Conservation (phyloP, 257 asterid species). For the Solanum pimpinellifolium region DNA sequence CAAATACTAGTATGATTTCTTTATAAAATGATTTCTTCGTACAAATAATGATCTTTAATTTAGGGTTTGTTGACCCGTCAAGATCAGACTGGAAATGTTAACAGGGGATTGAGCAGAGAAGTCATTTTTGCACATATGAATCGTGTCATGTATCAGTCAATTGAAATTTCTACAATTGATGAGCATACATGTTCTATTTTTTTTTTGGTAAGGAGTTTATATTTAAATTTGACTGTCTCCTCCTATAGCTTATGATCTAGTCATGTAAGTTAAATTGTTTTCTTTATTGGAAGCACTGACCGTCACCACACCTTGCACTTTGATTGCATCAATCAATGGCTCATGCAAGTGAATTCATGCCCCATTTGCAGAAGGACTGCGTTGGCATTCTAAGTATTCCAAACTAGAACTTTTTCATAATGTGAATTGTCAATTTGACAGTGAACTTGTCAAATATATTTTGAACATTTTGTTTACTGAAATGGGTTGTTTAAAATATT, state of each 20-base stretch:
- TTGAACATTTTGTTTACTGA: not conserved
- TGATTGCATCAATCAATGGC: not conserved
- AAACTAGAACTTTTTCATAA: not conserved
- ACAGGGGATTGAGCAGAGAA: too few relatives aligned
- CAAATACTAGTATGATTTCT: not conserved
- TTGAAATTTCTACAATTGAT: not conserved
- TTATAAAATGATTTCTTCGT: too few relatives aligned
- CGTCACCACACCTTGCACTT: not conserved
- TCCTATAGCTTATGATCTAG: not conserved
- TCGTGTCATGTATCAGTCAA: not conserved
- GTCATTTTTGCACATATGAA: not conserved
- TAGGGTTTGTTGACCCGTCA: too few relatives aligned
- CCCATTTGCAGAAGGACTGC: not conserved
- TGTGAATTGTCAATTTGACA: not conserved
- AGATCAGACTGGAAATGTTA: too few relatives aligned
- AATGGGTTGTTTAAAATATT: constrained; percentile 67
- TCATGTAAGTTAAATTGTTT: not conserved
- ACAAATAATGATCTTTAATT: too few relatives aligned
- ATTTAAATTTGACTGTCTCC: not conserved
- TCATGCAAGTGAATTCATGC: not conserved
- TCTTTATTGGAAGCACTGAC: not conserved
- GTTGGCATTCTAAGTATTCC: not conserved
- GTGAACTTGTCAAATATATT: not conserved
- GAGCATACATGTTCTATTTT: not conserved
- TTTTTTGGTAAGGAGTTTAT: not conserved